Percentiles rank a stretch among this genome's conserved stretches.
Conservation (phyloP, 1,284 basidiomycete species). For the Chalciporus sp. region DNA sequence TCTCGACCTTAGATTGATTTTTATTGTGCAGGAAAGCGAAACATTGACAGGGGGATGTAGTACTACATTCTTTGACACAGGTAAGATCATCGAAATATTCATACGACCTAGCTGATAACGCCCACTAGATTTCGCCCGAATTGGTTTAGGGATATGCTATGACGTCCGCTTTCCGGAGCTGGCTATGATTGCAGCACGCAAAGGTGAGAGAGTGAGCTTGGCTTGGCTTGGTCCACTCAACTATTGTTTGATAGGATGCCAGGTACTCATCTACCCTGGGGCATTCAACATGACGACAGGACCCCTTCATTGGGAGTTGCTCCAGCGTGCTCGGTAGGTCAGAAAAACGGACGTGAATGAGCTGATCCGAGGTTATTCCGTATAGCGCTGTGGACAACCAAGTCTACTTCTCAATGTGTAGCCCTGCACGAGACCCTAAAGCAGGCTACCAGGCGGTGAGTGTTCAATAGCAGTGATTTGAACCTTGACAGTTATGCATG, state of each 20-base stretch:
- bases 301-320: slow-evolving; percentile 94
- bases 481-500: background rate
- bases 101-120: background rate
- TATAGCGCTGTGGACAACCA: slow-evolving; percentile 93
- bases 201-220: slow-evolving; percentile 51
- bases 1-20: background rate
- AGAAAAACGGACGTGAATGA: slow-evolving; percentile 13
- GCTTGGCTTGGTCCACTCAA: background rate
- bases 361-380: slow-evolving; percentile 12
- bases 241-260: slow-evolving; percentile 61
- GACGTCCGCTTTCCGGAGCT: slow-evolving; percentile 95
- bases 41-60: slow-evolving; percentile 82
- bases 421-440: slow-evolving; percentile 84
- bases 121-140: slow-evolving; percentile 76
- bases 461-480: slow-evolving; percentile 12
- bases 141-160: slow-evolving; percentile 92
- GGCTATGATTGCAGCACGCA: slow-evolving; percentile 87
- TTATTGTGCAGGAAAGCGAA: slow-evolving; percentile 79
- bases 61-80: slow-evolving; percentile 88
- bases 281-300: slow-evolving; percentile 94
- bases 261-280: slow-evolving; percentile 88
- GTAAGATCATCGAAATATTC: slow-evolving; percentile 39
- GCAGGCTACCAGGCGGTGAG: slow-evolving; percentile 87
- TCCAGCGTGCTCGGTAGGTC: slow-evolving; percentile 80
- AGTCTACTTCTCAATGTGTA: slow-evolving; percentile 94